Percentiles rank a stretch among this genome's conserved stretches.
These are phyloP conservation scores for Leptodontidium sp. DNA, from an alignment of 2,329 filamentous ascomycete genomes.

Conservation along the genomic window DNA sequence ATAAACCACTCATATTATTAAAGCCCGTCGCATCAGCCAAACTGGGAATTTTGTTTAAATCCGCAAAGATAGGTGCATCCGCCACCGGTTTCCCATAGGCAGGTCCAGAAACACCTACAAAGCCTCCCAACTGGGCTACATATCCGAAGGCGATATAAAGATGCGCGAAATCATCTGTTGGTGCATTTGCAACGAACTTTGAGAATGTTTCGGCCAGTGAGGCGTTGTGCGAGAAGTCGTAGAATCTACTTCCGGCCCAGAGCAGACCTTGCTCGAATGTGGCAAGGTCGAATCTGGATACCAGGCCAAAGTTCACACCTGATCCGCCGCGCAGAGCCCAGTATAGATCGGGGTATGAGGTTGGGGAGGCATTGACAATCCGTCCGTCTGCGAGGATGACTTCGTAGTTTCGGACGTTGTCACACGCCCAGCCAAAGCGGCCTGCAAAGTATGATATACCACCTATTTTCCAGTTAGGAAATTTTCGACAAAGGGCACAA, in stretches of 20 bases:
- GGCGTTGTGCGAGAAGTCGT: slow-evolving; percentile 17
- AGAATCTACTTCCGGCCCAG: slow-evolving; percentile 35
- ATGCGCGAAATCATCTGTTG: slow-evolving; percentile 34
- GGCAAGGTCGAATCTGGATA: slow-evolving; percentile 54
- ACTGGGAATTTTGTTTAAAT: slow-evolving; percentile 32
- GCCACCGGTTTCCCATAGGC: slow-evolving; percentile 35
- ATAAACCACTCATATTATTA: slow-evolving; percentile 31
- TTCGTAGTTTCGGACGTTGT: slow-evolving; percentile 38
- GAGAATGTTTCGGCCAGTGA: slow-evolving; percentile 25
- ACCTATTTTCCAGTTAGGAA: slow-evolving; percentile 19
- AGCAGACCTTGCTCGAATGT: slow-evolving; percentile 44
- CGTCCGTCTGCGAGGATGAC: slow-evolving; percentile 47
- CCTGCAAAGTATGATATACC: slow-evolving; percentile 38
- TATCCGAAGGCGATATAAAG: slow-evolving; percentile 36
- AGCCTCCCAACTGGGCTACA: slow-evolving; percentile 25
- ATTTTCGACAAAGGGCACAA: slow-evolving; percentile 32
- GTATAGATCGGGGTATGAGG: slow-evolving; percentile 43
- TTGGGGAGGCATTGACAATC: slow-evolving; percentile 40
- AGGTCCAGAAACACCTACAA: slow-evolving; percentile 23
- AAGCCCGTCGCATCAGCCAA: slow-evolving; percentile 29
- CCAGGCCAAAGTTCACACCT: slow-evolving; percentile 42
- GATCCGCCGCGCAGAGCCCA: slow-evolving; percentile 47
- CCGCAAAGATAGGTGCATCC: slow-evolving; percentile 36
- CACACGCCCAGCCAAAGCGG: slow-evolving; percentile 34
- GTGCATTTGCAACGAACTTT: slow-evolving; percentile 32